Base-by-base conservation (phyloP, 371 early-diverging fungal species). In the Syncephalastrum contaminatum region DNA sequence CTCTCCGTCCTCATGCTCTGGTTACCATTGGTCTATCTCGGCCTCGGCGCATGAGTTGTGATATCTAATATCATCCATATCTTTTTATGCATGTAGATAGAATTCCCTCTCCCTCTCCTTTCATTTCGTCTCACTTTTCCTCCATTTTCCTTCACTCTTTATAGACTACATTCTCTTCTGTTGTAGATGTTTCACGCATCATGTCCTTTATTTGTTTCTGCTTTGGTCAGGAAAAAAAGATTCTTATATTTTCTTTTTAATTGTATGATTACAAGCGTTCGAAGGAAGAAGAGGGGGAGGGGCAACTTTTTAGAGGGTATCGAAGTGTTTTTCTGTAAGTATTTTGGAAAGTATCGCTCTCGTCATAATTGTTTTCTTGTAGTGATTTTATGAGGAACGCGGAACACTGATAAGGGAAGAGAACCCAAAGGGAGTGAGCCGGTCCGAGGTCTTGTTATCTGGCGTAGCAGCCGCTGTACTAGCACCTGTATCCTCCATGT, bases 1-100 rank as follows among this genome's bases (percentile, higher is more conserved):
- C 19, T 76, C 19, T 75, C 74, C 51, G 76, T 54, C 7, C 20
- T 69, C 21, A 56, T 75, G n/a, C 47, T 80, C 16, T 75, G 76
- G 76, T 51, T 72, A 18, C 67, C 70, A 5, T 45, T 74, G 10
- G 66, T 69, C 16, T 42, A 25, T 3, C n/a, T 59, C 3, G 55
- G 46, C 22, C 10, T 30, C 10, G 36, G 36, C 10, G 36, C 36
- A 30, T 30, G 36, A 30, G 36, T 12, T 30, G 36, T 8, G 5
- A 30, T 47, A 18, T 47, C 10, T 20, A 12, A 18, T 47, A 47
- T 47, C 22, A 18, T 47, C 1, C 25, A 47, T 19, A 25, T 25
- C 3, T 3, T 7, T 2, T 30, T 30, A 51, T 40, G 51, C 51
- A 19, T 51, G 51, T 51, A 51, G 51, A 51, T 51, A 51, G 42